Base-by-base conservation (phyloP, 768 basidiomycete species). In the Filobasidium floriforme region DNA sequence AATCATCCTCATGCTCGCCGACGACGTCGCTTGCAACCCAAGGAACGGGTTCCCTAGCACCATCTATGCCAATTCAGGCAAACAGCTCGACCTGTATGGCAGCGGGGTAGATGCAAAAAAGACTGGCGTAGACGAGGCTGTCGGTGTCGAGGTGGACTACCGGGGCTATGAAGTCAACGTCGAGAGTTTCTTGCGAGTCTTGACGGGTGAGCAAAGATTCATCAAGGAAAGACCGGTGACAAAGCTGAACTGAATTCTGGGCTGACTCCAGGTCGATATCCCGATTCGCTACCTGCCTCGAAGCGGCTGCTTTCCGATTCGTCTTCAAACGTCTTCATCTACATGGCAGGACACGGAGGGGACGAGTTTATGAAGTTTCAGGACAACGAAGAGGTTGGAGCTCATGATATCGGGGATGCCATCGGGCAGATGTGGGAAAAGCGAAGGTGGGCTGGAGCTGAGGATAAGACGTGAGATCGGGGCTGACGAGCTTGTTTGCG, bases 361-460 rank as follows among this genome's bases (percentile, higher is more conserved):
- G 89, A 94, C 73, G 96, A 96, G 78, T 99, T 98, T 77, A 85
- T 99, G 74, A 98, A 99, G 77, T 98, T 99, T 78, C 96, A 99
- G 76, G 96, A 99, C 76, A 92, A 89, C 76, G 96, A 98, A 78
- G 96, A 99, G 77, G 91, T 98, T 72, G 91, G 89, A 66, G 92
- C 94, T 0, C 91, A 89, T 66, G 96, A 98, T 75, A 85, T 98
- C n/a, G 94, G 94, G 0, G 94, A 98, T 75, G 93, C 96, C 1
- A 89, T 98, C 68, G 92, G 92, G 77, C 93, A 97, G 79, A 99
- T 99, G 94, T 92, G 88, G 82, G 89, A 93, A 77, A 97, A 97
- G 83, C 88, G 88, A 76, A 82, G 93, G 92, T 89, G 65, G 52
- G 84, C 66, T 7, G 44, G 9, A n/a, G 41, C 2, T 49, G 26